Evolutionary conservation across 2,329 filamentous ascomycete genomes (phyloP), one percentile per base, ranked within the genome.

Genomic region (Hirsutella thompsonii): DNA sequence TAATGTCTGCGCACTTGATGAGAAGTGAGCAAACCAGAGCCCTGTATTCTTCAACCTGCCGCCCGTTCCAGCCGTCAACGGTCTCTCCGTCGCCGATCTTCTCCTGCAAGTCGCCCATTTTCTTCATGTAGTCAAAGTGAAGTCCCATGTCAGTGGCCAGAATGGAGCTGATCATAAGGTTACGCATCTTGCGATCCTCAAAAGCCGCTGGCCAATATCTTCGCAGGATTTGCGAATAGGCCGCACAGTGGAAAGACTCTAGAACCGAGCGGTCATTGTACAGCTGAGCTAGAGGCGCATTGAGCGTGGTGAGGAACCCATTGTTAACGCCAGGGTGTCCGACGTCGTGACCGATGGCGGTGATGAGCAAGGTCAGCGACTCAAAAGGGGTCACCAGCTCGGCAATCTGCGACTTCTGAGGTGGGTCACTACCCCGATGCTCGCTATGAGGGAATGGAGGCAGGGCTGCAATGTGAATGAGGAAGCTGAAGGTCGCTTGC

Each of bases 241-340:
- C 92, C 1, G 92, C 92, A 55, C 92, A 95, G 58, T 98, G 92
- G 54, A 96, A 98, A 1, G 90, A 93, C 62, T 98, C 92, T 30
- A 98, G 72, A 14, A 98, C 92, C 1, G 92, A 96, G 42, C 85
- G 84, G 59, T 98, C 92, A 55, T 96, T 96, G 67, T 96, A 98
- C 13, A 96, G 70, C 59, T 95, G 89, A 11, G 92, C 92, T 21
- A 98, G 68, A 2, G 92, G 90, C 16, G 92, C 85, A 56, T 95
- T 94, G 26, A 95, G 74, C 26, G 85, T 88, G 16, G 94, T 80
- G 5, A 98, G 69, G 56, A 98, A 98, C 23, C 90, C 88, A 57
- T 98, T 98, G 66, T 96, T 98, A 54, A 98, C 92, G 42, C 92
- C 92, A 0, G 92, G 92, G 57, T 98, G 92, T 19, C 92, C 92